Evolutionary conservation across 1,284 basidiomycete species (phyloP).

Genomic region (Tremellales sp.): DNA sequence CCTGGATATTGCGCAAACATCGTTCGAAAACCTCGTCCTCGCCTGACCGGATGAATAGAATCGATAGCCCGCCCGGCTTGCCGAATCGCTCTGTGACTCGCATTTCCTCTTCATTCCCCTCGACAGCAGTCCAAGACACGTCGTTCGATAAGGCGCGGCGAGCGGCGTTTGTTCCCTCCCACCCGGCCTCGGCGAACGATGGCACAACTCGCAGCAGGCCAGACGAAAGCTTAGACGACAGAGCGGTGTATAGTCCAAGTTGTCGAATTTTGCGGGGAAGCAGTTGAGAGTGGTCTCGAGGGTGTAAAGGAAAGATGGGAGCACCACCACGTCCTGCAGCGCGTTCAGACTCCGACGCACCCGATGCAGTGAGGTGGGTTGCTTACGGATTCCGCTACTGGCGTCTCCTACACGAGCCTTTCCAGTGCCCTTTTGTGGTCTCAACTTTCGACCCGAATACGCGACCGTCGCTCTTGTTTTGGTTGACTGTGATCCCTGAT

Average conservation of each 20-base stretch:
- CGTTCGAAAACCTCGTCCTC: slow-evolving; percentile 21
- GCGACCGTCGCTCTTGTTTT: slow-evolving; percentile 87
- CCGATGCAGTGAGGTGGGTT: not conserved
- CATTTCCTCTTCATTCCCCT: not conserved
- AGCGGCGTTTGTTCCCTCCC: slow-evolving; percentile 38
- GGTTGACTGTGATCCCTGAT: slow-evolving; percentile 53
- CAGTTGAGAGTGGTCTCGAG: slow-evolving; percentile 84
- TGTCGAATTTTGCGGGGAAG: slow-evolving; percentile 84
- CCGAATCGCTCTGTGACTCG: slow-evolving; percentile 32
- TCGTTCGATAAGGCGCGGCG: slow-evolving; percentile 27
- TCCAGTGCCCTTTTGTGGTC: slow-evolving; percentile 88
- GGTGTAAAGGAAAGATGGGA: slow-evolving; percentile 82
- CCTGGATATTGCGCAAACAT: slow-evolving; percentile 51
- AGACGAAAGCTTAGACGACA: slow-evolving; percentile 75
- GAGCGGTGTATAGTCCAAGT: slow-evolving; percentile 85
- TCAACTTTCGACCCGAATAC: slow-evolving; percentile 82
- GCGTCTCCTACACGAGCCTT: slow-evolving; percentile 83
- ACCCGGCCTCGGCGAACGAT: slow-evolving; percentile 58
- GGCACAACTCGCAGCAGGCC: slow-evolving; percentile 70
- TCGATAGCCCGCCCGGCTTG: slow-evolving; percentile 26
- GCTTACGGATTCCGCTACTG: slow-evolving; percentile 74
- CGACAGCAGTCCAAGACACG: not conserved
- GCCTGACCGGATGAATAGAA: slow-evolving; percentile 45
- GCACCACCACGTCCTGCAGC: slow-evolving; percentile 69
- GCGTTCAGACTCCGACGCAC: too few relatives aligned